Conservation (phyloP, 177 flowering plant species). For the Telopea speciosissima region DNA sequence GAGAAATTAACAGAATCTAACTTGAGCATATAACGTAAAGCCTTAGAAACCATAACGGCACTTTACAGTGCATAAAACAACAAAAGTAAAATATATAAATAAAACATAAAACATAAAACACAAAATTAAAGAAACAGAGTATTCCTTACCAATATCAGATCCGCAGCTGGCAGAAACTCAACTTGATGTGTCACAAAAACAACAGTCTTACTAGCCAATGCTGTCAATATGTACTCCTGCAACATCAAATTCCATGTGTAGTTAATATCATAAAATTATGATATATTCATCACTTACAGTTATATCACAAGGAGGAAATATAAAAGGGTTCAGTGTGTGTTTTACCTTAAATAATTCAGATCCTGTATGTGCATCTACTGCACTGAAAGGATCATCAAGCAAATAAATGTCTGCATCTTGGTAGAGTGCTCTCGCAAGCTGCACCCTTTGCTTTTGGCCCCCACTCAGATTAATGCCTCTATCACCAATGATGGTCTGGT, state of each 20-base stretch:
- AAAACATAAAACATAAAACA: background rate
- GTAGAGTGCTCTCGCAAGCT: slow-evolving; percentile 96
- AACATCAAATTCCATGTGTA: slow-evolving; percentile 19
- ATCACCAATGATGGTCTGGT: slow-evolving; percentile 96
- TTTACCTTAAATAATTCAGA: slow-evolving; percentile 83
- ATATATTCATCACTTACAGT: background rate
- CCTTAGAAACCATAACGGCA: background rate
- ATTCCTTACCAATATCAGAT: slow-evolving; percentile 77
- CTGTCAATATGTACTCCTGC: slow-evolving; percentile 93
- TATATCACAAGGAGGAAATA: background rate
- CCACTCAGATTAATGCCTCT: slow-evolving; percentile 99
- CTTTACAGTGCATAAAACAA: background rate
- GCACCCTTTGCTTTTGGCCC: slow-evolving; percentile 98
- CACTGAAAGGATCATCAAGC: slow-evolving; percentile 99
- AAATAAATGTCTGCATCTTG: slow-evolving; percentile 97
- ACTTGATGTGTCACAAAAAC: slow-evolving; percentile 98
- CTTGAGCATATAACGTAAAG: background rate
- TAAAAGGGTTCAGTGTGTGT: slow-evolving; percentile 3
- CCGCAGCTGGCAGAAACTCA: slow-evolving; percentile 93
- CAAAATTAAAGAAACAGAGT: background rate
- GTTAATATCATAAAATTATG: slow-evolving; percentile 3
- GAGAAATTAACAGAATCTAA: background rate
- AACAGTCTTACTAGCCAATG: slow-evolving; percentile 78
- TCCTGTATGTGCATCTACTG: slow-evolving; percentile 98
- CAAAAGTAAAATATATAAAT: background rate